A percentile compares a stretch with the other conserved stretches of the same genome.
phyloP scores from a whole-genome alignment of 2,329 filamentous ascomycete genomes.

The Seiridium unicorne region DNA sequence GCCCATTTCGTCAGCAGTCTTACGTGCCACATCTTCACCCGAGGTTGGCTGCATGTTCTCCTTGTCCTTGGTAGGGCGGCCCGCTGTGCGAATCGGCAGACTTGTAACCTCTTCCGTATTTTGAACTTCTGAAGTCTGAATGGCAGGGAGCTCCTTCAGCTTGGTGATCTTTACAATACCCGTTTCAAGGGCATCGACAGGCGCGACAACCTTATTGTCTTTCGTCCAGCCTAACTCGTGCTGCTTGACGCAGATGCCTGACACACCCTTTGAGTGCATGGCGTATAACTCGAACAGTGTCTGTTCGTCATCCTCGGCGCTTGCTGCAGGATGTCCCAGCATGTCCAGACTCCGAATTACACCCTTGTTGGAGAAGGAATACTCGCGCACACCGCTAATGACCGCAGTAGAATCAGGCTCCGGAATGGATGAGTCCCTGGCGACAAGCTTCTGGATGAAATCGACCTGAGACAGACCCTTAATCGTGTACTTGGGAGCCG shows the following conservation, averaged over 20 bases:
- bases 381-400: slow-evolving; percentile 94
- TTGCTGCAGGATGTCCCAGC: slow-evolving; percentile 67
- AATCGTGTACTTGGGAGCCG: slow-evolving; percentile 88
- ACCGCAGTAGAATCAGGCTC: slow-evolving; percentile 94
- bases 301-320: slow-evolving; percentile 62
- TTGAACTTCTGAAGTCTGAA: slow-evolving; percentile 46
- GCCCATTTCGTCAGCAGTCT: slow-evolving; percentile 19
- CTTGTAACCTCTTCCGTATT: slow-evolving; percentile 37
- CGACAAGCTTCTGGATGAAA: slow-evolving; percentile 76
- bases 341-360: slow-evolving; percentile 88
- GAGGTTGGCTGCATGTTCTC: slow-evolving; percentile 20
- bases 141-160: slow-evolving; percentile 52
- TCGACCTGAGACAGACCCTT: slow-evolving; percentile 81
- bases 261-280: slow-evolving; percentile 97
- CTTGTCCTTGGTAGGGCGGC: slow-evolving; percentile 22
- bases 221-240: slow-evolving; percentile 88
- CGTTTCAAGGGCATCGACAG: slow-evolving; percentile 72
- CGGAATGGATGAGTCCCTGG: slow-evolving; percentile 70
- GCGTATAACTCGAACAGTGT: slow-evolving; percentile 92
- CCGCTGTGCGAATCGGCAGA: slow-evolving; percentile 24
- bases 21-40: slow-evolving; percentile 19
- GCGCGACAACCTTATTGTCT: slow-evolving; percentile 81
- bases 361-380: slow-evolving; percentile 85
- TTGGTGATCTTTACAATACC: slow-evolving; percentile 75
- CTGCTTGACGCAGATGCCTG: slow-evolving; percentile 81